These are phyloP conservation scores for Paramecium sexaurelia DNA, from an alignment of 73 alveolate species.

Conservation along the genomic window DNA sequence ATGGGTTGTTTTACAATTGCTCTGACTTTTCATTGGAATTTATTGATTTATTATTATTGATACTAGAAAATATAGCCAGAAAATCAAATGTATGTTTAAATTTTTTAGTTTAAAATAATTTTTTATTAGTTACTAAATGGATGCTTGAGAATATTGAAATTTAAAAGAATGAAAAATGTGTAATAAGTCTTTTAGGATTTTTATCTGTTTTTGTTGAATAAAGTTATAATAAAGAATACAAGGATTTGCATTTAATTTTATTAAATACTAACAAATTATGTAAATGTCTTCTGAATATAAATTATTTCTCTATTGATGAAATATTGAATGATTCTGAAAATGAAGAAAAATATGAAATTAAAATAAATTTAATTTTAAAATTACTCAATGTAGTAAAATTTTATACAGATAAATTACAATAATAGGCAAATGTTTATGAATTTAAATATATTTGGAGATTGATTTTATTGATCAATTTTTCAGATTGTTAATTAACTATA, in stretches of 20 bases:
- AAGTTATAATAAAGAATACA: neutral
- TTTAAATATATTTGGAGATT: neutral
- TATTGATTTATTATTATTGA: neutral
- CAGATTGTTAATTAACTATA: neutral
- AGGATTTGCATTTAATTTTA: neutral
- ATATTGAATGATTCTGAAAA: neutral
- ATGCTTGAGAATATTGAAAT: neutral
- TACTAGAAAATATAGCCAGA: constrained; percentile 6
- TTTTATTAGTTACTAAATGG: neutral
- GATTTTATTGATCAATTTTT: neutral
- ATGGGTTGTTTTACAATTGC: neutral
- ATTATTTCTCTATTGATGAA: neutral
- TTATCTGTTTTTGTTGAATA: neutral
- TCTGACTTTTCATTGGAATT: neutral
- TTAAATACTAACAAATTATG: neutral
- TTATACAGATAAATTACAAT: neutral
- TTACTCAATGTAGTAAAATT: neutral
- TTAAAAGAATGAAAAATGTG: neutral
- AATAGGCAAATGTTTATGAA: neutral
- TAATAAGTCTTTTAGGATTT: neutral
- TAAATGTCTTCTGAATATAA: neutral
- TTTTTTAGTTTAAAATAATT: neutral
- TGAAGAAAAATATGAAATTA: neutral
- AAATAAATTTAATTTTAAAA: neutral
- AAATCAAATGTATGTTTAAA: neutral